Base-by-base conservation (phyloP, 345 rosid genomes). In the Pseudoturritis turrita region DNA sequence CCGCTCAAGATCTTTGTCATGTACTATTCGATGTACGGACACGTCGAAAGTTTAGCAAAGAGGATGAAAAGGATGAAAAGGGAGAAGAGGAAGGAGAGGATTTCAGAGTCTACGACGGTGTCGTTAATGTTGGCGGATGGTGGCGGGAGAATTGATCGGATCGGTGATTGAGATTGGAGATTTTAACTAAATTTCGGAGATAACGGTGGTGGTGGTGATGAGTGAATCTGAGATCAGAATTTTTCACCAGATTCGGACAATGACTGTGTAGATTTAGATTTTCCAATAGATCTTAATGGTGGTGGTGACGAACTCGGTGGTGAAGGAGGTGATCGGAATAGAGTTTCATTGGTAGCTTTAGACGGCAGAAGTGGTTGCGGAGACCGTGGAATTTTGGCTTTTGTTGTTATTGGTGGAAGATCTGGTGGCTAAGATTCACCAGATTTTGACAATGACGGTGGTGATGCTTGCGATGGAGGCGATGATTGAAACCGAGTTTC, bases 11-110 rank as follows among this genome's bases (percentile, higher is more conserved):
- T 88, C 21, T 86, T 73, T 46, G 68, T 88, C 1, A 83, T 83
- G 18, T 89, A 80, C 69, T 88, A 88, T 62, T 90, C 96, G 7
- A 88, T 83, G 90, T 86, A 90, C 49, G 88, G 91, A 18, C 96
- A 88, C 68, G 96, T 90, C 6, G 91, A 88, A 82, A 71, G 75
- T 11, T 65, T 85, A 58, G 91, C 96, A 10, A 82, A 58, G 80
- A 82, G 85, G 79, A 85, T 86, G 89, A 90, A n/a, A n/a, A n/a
- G n/a, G n/a, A n/a, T n/a, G n/a, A 90, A 71, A 88, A 82, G 28
- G 96, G 91, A 13, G 85, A n/a, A n/a, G n/a, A n/a, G n/a, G n/a
- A n/a, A n/a, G n/a, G n/a, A n/a, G n/a, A n/a, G n/a, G n/a, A n/a
- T n/a, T n/a, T n/a, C 1, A 12, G 19, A 26, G 18, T 25, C 19